Percentiles rank a stretch among this genome's conserved stretches.
These are phyloP conservation scores for Verticillium nubilum DNA, from an alignment of 2,329 filamentous ascomycete species.

Conservation along the genomic window DNA sequence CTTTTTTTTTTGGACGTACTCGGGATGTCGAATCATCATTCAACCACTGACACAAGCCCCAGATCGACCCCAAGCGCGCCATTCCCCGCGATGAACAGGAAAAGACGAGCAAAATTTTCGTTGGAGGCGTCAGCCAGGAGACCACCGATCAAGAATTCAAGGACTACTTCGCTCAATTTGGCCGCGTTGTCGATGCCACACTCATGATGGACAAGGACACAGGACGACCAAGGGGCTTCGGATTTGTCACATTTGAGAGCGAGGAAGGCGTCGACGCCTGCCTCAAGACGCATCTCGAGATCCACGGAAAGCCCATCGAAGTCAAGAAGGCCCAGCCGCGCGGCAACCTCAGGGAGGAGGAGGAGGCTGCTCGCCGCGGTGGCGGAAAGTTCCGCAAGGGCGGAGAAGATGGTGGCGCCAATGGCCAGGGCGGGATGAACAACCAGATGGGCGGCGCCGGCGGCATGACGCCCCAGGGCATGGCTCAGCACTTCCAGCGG, in stretches of 20 bases:
- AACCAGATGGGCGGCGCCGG: slow-evolving; percentile 36
- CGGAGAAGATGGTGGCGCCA: slow-evolving; percentile 33
- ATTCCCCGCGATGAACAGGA: slow-evolving; percentile 98
- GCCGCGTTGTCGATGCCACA: slow-evolving; percentile 91
- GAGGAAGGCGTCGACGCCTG: slow-evolving; percentile 92
- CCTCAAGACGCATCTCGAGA: slow-evolving; percentile 77
- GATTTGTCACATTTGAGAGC: slow-evolving; percentile 96
- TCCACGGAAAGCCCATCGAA: slow-evolving; percentile 93
- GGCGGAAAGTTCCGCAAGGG: slow-evolving; percentile 53
- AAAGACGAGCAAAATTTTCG: slow-evolving; percentile 97
- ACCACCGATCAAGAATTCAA: slow-evolving; percentile 95
- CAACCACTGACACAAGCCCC: slow-evolving; percentile 13
- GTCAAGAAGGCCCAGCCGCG: slow-evolving; percentile 97
- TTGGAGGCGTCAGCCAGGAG: slow-evolving; percentile 95
- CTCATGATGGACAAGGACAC: slow-evolving; percentile 99
- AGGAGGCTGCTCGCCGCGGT: slow-evolving; percentile 61
- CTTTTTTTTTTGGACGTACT: not conserved
- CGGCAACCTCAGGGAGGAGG: slow-evolving; percentile 89
- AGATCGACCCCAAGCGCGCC: slow-evolving; percentile 98
- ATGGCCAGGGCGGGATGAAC: slow-evolving; percentile 25
- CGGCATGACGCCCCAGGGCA: slow-evolving; percentile 90
- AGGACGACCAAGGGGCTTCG: slow-evolving; percentile 90
- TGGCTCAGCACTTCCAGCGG: slow-evolving; percentile 96
- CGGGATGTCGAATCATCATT: too few species aligned
- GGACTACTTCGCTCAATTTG: slow-evolving; percentile 95